phyloP scores from a whole-genome alignment of 2,329 filamentous ascomycete species.

The Hypoxylon sp. region DNA sequence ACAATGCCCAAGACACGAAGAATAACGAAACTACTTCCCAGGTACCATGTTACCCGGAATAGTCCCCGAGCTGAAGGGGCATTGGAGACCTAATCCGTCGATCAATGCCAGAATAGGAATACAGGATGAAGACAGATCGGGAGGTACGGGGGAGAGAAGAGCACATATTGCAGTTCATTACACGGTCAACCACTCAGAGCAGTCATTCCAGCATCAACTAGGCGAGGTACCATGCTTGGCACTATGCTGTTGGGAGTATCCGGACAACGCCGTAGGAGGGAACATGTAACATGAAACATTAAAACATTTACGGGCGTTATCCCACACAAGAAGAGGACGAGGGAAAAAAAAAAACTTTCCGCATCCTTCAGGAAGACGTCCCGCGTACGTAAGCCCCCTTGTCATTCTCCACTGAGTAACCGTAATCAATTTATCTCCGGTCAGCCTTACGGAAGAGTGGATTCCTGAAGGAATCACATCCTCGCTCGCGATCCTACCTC shows the following conservation, averaged over 20 bases:
- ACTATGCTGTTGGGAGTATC: constrained; percentile 16
- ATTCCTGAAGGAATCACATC: constrained; percentile 32
- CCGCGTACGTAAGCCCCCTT: constrained; percentile 26
- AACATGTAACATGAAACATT: constrained; percentile 8
- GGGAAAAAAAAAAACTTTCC: constrained; percentile 10
- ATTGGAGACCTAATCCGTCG: constrained; percentile 12
- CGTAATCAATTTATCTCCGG: constrained; percentile 29
- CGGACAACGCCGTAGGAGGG: constrained; percentile 20
- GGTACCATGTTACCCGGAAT: constrained; percentile 6
- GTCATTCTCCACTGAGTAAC: constrained; percentile 14
- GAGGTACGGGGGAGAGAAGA: constrained; percentile 4
- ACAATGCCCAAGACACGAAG: too few species aligned
- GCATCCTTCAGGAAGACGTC: constrained; percentile 31
- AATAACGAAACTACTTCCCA: background rate
- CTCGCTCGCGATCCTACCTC: constrained; percentile 16
- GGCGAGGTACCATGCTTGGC: constrained; percentile 14
- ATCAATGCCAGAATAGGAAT: constrained; percentile 11
- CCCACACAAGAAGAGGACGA: constrained; percentile 4
- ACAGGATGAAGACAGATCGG: constrained; percentile 6
- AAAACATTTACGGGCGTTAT: background rate
- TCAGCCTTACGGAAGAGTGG: constrained; percentile 37
- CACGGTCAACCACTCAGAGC: constrained; percentile 9
- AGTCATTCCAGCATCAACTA: background rate
- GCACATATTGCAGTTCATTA: constrained; percentile 10
- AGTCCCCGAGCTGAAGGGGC: constrained; percentile 5